Evolutionary conservation across 2,329 filamentous ascomycete species (phyloP), one percentile per base, ranked within the genome.

Genomic region (Mycogone perniciosa): DNA sequence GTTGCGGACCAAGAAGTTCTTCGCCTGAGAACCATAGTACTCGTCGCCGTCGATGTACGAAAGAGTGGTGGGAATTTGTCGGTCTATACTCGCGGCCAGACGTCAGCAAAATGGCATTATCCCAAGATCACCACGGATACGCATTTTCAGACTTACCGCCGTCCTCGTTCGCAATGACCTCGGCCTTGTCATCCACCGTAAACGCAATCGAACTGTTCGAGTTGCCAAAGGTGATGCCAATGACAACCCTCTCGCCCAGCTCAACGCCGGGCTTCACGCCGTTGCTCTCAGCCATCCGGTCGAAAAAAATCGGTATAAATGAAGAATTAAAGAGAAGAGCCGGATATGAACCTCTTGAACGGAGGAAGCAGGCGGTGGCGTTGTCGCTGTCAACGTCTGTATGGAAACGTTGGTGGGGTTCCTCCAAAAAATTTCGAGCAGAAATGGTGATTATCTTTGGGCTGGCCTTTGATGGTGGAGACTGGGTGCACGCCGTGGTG

Each of bases 141-240:
- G 33, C 6, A 11, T 27, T 29, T 7, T 30, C 34, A 38, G 20
- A 72, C 82, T 65, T 69, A 90, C 89, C 89, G 78, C 93, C 93
- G 67, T 97, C 93, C 76, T 97, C 93, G 74, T 99, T 97, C 66
- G 93, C 93, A 74, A 99, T 97, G 57, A 99, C 92, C 70, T 96
- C 89, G 58, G 90, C 86, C 77, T 95, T 95, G 72, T 95, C 92
- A 65, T 97, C 92, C 56, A 85, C 81, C 43, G 91, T 95, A 69
- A 85, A 90, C 62, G 92, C 92, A 73, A 99, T 96, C 54, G 90
- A 96, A 76, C 89, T 95, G 84, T 96, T 95, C 56, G 90, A 91
- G 77, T 97, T 99, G 74, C 93, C 93, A 77, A 97, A 96, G 60
- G 91, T 88, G 67, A 99, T 90, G 69, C 93, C 93, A 73, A 99